Evolutionary conservation across 441 rosid species (phyloP).

Genomic region (Omphalea diandra): DNA sequence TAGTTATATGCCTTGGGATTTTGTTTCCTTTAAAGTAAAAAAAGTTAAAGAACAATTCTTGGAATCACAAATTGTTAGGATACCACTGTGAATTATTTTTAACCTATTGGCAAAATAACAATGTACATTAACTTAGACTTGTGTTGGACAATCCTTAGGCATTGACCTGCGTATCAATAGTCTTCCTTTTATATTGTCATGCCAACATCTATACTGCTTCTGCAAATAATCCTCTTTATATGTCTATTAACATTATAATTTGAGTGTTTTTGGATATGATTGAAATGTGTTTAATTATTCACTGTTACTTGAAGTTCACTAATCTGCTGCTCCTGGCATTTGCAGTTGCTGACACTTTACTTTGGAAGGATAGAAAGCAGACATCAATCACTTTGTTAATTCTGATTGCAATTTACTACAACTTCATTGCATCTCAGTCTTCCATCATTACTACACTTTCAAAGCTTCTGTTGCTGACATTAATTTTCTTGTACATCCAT

Average conservation of each 20-base stretch:
- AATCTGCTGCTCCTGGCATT: slow-evolving; percentile 20
- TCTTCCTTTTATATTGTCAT: slow-evolving; percentile 1
- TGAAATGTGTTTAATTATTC: neutral
- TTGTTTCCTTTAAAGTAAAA: neutral
- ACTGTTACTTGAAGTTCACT: slow-evolving; percentile 1
- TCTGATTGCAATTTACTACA: slow-evolving; percentile 62
- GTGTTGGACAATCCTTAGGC: neutral
- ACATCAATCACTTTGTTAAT: slow-evolving; percentile 45
- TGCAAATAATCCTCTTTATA: neutral
- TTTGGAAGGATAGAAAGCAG: slow-evolving; percentile 68
- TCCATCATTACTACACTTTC: slow-evolving; percentile 52
- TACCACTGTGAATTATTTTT: neutral
- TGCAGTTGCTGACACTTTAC: slow-evolving; percentile 70
- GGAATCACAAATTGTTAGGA: neutral
- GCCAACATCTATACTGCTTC: neutral
- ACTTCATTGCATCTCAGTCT: slow-evolving; percentile 60
- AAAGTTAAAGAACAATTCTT: neutral
- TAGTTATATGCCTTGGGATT: neutral
- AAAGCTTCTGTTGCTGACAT: slow-evolving; percentile 52
- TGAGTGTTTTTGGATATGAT: neutral
- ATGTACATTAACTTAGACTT: neutral
- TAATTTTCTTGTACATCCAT: slow-evolving; percentile 56
- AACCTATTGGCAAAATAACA: neutral
- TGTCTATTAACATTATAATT: neutral
- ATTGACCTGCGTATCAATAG: neutral